phyloP scores from a whole-genome alignment of 2,329 filamentous ascomycete genomes.

The Fusarium proliferatum region DNA sequence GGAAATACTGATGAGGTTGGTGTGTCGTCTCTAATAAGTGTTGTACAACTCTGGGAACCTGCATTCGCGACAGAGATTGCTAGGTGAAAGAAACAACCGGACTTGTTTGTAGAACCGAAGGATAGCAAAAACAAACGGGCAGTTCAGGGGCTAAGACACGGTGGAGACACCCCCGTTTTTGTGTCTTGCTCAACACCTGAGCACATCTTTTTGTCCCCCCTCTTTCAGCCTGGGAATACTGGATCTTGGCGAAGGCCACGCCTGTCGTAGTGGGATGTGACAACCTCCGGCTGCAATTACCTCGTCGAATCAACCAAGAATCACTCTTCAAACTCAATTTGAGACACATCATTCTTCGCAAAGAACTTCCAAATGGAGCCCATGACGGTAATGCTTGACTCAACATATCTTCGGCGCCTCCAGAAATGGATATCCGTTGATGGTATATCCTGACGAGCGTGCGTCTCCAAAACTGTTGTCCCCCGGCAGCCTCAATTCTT shows the following conservation, averaged over 20 bases:
- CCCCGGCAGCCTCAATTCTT: not conserved
- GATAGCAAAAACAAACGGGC: not conserved
- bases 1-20: not conserved
- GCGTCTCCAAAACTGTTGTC: not conserved
- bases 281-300: slow-evolving; percentile 34
- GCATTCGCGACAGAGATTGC: not conserved
- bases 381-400: not conserved
- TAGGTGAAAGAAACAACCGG: not conserved
- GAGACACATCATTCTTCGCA: slow-evolving; percentile 21
- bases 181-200: not conserved
- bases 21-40: not conserved
- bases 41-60: not conserved
- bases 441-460: slow-evolving; percentile 9
- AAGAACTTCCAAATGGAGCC: slow-evolving; percentile 19
- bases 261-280: not conserved
- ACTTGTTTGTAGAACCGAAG: not conserved
- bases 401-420: not conserved
- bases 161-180: not conserved
- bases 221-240: not conserved
- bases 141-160: not conserved
- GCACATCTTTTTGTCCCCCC: not conserved
- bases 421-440: slow-evolving; percentile 14
- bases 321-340: not conserved
- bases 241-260: not conserved
- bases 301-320: not conserved